Evolutionary conservation across 1,139 yeast genomes (phyloP), one percentile per base, ranked within the genome.

Genomic region (Saccharomycopsis hybrid): DNA sequence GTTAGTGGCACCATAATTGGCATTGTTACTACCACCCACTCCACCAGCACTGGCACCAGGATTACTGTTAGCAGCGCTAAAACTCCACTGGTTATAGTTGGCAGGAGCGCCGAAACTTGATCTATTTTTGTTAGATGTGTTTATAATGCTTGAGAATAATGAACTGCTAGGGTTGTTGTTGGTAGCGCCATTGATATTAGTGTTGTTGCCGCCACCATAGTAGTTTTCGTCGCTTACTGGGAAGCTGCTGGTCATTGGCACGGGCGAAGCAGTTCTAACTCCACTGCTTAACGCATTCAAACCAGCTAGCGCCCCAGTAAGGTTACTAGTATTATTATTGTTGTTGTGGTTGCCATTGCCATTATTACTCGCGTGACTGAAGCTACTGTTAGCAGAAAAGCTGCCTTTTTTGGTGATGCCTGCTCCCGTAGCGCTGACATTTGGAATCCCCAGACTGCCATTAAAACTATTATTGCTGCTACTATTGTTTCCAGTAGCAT

Each of bases 211-310:
- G 9, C n/a, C 18, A 41, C 27, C 9, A 25, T 9, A 36, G 13
- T 9, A 36, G 24, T 29, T 13, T n/a, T 29, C 33, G 11, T n/a
- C 24, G 25, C 13, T 11, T 40, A 29, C 13, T 18, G 30, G 7
- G 8, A 11, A 28, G 42, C n/a, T 25, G 18, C 11, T 9, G 3
- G 13, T 18, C 13, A 30, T 8, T 18, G 44, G 41, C 4, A 18
- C 49, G 7, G 50, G 50, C n/a, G 43, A 36, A 5, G 32, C 42
- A 18, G 27, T 41, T 32, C 49, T 40, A 28, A 30, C 28, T 5
- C 50, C 50, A 27, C 25, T 32, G 37, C 50, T 47, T 7, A 47
- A 29, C n/a, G 50, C 50, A 36, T 47, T 47, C 5, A 47, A 30
- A 11, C 50, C 50, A 35, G 46, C 46, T n/a, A 47, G 30, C 5